Evolutionary conservation across 768 basidiomycete genomes (phyloP), one percentile per base, ranked within the genome.

Genomic region (Auriscalpium orientale): DNA sequence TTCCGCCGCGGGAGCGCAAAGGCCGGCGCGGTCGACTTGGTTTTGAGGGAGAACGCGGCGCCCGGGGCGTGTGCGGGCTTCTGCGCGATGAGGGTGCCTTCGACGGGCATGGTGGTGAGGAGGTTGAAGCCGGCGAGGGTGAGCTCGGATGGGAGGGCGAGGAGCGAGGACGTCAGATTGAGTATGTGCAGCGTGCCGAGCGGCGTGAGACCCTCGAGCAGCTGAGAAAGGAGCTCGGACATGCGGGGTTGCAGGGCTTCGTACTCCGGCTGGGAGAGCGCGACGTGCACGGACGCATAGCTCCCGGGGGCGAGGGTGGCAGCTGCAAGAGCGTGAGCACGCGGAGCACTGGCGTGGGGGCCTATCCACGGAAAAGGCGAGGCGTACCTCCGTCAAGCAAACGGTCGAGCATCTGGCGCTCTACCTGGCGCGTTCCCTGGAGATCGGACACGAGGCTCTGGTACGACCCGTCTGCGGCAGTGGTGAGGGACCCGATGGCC

Each of bases 361-460:
- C 18, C 18, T 43, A 15, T 18, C 38, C 33, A 16, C 15, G 53
- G 43, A 15, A 70, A 28, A 48, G 48, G 22, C 34, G 18, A 38
- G 46, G 35, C 76, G 52, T 64, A 92, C 91, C 91, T 74, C 81
- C 79, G 69, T 90, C 91, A 15, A 91, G 72, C 58, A 95, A 72
- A 58, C 92, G 77, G 68, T 95, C 91, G 33, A 93, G 71, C 74
- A 94, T 82, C 66, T 91, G 84, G 64, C 79, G 85, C 63, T 94
- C 90, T 34, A 91, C 83, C 36, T 72, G 65, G 58, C 77, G 70
- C 16, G 74, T 76, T 56, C 69, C 69, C 68, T 82, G 80, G 56
- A 91, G 71, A 60, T 76, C 74, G 8, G 81, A 76, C 51, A 91
- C 76, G 58, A 90, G 71, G 1, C 78, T 69, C 68, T 92, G 89